Evolutionary conservation across 1,284 basidiomycete species (phyloP).

Genomic region (Sanguinoderma infundibulare): DNA sequence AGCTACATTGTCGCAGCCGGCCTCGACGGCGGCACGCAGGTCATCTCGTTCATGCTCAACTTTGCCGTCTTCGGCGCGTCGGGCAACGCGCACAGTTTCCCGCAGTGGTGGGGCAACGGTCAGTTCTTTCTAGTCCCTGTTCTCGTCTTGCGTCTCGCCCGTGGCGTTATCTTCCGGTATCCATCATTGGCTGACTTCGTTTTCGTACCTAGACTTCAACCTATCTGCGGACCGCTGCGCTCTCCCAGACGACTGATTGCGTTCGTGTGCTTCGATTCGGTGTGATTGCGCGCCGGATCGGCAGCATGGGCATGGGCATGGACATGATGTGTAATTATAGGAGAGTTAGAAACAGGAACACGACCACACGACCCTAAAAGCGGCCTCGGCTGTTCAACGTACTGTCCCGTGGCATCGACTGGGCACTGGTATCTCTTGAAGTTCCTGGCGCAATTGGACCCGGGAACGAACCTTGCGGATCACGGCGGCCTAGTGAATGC

Average conservation of each 20-base stretch:
- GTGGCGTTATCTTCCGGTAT: background rate
- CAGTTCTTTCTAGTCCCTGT: background rate
- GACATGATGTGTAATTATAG: background rate
- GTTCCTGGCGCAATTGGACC: too few relatives aligned
- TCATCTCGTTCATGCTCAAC: slow-evolving; percentile 40
- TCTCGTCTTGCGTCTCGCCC: background rate
- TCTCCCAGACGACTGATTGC: slow-evolving; percentile 14
- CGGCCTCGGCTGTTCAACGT: too few relatives aligned
- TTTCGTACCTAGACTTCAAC: slow-evolving; percentile 25
- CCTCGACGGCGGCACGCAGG: slow-evolving; percentile 37
- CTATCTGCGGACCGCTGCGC: slow-evolving; percentile 35
- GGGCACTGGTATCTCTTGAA: too few relatives aligned
- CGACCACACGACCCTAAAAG: too few relatives aligned
- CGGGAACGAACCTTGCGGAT: too few relatives aligned
- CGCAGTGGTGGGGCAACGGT: slow-evolving; percentile 38
- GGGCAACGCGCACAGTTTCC: slow-evolving; percentile 32
- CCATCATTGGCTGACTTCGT: background rate
- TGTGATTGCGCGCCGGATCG: background rate
- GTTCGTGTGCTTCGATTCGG: background rate
- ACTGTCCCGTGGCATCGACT: too few relatives aligned
- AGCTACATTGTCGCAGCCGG: slow-evolving; percentile 39
- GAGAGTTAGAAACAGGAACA: background rate
- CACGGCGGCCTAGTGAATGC: too few relatives aligned
- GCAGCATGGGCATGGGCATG: too few relatives aligned
- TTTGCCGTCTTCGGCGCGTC: slow-evolving; percentile 39